A percentile compares a stretch with the other conserved stretches of the same genome.
Conservation (phyloP, 2,329 filamentous ascomycete species). For the Lachnellula hyalina region DNA sequence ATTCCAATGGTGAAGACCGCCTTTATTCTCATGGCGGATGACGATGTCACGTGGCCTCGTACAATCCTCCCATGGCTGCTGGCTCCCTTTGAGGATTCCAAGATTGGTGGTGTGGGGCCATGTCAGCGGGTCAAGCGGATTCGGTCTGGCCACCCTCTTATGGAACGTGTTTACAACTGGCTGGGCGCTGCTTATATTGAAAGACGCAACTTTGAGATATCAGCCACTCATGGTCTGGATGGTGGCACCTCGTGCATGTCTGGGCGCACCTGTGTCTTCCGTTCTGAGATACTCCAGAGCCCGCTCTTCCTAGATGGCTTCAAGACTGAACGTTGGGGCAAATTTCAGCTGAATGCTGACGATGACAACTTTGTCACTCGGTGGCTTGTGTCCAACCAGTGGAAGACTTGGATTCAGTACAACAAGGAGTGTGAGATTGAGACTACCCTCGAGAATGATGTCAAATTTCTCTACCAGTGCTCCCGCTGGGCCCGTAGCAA, state of each 20-base stretch:
- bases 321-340: conserved; percentile 84
- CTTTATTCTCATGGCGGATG: conserved; percentile 90
- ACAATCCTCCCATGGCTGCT: conserved; percentile 88
- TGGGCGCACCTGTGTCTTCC: conserved; percentile 87
- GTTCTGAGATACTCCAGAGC: conserved; percentile 80
- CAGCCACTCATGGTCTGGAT: conserved; percentile 89
- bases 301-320: conserved; percentile 83
- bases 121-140: conserved; percentile 76
- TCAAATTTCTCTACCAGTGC: conserved; percentile 89
- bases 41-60: conserved; percentile 88
- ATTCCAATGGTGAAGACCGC: conserved; percentile 77
- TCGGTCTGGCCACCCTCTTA: conserved; percentile 47
- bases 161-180: conserved; percentile 73
- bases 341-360: conserved; percentile 88
- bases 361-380: conserved; percentile 98
- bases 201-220: conserved; percentile 93
- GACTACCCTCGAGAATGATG: conserved; percentile 85
- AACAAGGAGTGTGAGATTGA: conserved; percentile 85
- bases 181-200: conserved; percentile 89
- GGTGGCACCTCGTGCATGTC: conserved; percentile 97
- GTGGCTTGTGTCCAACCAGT: conserved; percentile 87
- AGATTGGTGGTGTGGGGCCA: conserved; percentile 86
- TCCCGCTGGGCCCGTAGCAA: conserved; percentile 94
- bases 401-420: conserved; percentile 95
- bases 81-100: conserved; percentile 79